Base-by-base conservation (phyloP, 108 stramenopile species). In the Nitzschia sp. region DNA sequence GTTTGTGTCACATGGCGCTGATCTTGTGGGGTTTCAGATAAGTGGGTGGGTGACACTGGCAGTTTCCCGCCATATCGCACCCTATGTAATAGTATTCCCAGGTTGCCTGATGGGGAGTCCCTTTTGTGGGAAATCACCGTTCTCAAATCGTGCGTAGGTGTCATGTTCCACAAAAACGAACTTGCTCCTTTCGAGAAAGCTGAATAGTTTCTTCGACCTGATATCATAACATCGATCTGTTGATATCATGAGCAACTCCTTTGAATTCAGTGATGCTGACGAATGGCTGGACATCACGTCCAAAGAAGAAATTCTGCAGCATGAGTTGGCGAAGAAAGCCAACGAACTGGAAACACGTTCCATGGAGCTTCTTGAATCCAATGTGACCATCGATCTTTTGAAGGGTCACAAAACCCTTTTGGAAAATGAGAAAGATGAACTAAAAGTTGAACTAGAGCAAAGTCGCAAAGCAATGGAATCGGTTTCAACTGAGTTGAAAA, bases 261-360 rank as follows among this genome's bases (percentile, higher is more conserved):
- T 62, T 8, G 61, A 62, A 24, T 44, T 62, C 43, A 62, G 22
- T 42, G 43, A 46, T 2, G 43, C 61, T 10, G 66, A 67, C 19
- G 66, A 67, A 42, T 67, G 66, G 66, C 66, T 67, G 17, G 66
- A 67, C 41, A 26, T 67, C 53, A 67, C 66, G 38, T 52, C 66
- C 40, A 67, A 43, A 19, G 66, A 67, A 40, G 66, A 67, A 46
- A 34, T 53, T 21, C 41, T 67, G 53, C 66, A 55, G 22, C 38
- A 55, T 43, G 53, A 67, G 34, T 51, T 67, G 53, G 42, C 54
- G 8, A 11, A n/a, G 39, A 15, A 29, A 8, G 39, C 54, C 53
- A 53, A 52, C 41, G 66, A 51, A 24, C 42, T 67, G 66, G 66
- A 67, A 10, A 52, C 50, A 11, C 22, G 51, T n/a, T 52, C 50